These are phyloP conservation scores for Melanomma pulvis-pyrius DNA, from an alignment of 495 filamentous ascomycete species.

Conservation along the genomic window DNA sequence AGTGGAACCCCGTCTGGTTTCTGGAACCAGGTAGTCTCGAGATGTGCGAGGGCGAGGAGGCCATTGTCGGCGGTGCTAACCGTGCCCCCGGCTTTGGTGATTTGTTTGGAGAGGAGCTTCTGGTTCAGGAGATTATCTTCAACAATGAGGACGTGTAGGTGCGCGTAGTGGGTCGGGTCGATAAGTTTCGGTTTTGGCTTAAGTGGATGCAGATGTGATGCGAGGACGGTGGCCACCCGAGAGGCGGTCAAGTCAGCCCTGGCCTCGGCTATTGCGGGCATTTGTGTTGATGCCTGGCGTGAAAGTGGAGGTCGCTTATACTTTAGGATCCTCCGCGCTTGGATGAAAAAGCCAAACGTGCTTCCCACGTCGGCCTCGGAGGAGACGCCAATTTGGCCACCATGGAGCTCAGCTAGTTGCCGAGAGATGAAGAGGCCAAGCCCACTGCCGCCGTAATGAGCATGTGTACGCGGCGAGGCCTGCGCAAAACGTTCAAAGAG, in stretches of 20 bases:
- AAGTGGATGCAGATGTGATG: not conserved
- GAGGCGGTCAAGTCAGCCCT: not conserved
- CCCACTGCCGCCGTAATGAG: conserved; percentile 3
- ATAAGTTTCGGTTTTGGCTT: not conserved
- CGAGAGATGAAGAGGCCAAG: conserved; percentile 13
- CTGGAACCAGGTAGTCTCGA: conserved; percentile 22
- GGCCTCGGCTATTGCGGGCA: not conserved
- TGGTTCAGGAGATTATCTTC: conserved; percentile 45
- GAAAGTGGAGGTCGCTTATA: not conserved
- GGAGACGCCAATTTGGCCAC: conserved; percentile 17
- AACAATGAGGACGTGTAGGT: conserved; percentile 30
- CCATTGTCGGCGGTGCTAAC: conserved; percentile 41
- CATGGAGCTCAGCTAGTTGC: conserved; percentile 18
- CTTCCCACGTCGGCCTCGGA: conserved; percentile 7
- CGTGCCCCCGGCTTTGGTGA: conserved; percentile 26
- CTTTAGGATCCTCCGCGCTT: not conserved
- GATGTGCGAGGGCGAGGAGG: conserved; percentile 37
- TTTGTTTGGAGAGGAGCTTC: conserved; percentile 37
- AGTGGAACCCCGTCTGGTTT: conserved; percentile 7
- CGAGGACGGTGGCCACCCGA: not conserved
- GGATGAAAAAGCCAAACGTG: conserved; percentile 23
- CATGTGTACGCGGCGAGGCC: conserved; percentile 11
- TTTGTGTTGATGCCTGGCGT: not conserved
- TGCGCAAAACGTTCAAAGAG: conserved; percentile 15
- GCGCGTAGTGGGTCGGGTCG: not conserved